Evolutionary conservation across 2,329 filamentous ascomycete species (phyloP).

Genomic region (Trichoderma afroharzianum): DNA sequence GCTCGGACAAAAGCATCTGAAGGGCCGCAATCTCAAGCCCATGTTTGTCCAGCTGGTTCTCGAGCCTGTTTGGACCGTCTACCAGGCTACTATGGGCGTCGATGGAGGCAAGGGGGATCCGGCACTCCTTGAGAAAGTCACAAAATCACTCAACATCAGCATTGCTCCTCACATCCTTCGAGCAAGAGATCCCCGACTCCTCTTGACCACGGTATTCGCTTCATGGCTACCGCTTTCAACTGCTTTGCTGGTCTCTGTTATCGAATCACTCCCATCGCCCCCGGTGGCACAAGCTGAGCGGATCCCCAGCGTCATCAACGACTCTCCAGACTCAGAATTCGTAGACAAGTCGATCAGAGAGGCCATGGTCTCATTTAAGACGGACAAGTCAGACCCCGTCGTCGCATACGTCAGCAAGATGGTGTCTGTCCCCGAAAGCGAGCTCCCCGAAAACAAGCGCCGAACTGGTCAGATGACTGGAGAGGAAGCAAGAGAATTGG

Average conservation of each 20-base stretch:
- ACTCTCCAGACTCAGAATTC: conserved; percentile 70
- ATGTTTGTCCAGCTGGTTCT: conserved; percentile 97
- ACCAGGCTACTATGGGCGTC: conserved; percentile 82
- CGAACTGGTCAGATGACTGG: conserved; percentile 69
- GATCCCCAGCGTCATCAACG: conserved; percentile 72
- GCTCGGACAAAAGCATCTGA: conserved; percentile 84
- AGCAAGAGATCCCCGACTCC: conserved; percentile 75
- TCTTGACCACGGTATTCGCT: conserved; percentile 83
- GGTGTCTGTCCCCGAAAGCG: conserved; percentile 90
- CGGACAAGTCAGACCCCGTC: conserved; percentile 66
- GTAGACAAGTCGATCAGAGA: conserved; percentile 67
- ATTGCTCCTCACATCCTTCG: conserved; percentile 81
- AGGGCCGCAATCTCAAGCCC: conserved; percentile 85
- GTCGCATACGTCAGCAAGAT: conserved; percentile 98
- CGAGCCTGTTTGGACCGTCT: conserved; percentile 94
- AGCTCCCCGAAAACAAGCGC: conserved; percentile 82
- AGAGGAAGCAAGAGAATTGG: conserved; percentile 86
- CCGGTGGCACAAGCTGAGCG: conserved; percentile 73
- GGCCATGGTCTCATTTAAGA: conserved; percentile 81
- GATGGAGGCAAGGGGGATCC: conserved; percentile 81
- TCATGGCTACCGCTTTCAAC: conserved; percentile 92
- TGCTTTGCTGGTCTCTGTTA: conserved; percentile 85
- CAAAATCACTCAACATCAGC: conserved; percentile 80
- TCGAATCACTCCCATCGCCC: conserved; percentile 88
- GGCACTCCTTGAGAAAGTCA: conserved; percentile 84